Conservation (phyloP, 75 land plant genomes). For the Picea glauca region DNA sequence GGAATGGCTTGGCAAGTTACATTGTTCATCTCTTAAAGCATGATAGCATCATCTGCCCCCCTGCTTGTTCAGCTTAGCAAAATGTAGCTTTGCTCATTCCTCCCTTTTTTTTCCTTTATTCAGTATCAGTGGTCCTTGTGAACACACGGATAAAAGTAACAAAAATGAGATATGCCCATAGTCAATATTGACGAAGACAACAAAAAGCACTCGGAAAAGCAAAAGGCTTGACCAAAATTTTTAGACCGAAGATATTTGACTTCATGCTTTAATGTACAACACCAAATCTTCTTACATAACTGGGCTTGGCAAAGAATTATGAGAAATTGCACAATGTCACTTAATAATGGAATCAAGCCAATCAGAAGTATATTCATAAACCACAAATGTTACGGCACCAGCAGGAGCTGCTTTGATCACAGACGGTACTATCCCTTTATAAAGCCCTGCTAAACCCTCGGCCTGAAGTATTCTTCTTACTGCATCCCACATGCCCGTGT, state of each 20-base stretch:
- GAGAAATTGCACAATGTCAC: conserved; percentile 2
- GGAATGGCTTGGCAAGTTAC: not conserved
- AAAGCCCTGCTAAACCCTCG: conserved; percentile 84
- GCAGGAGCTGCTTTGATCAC: conserved; percentile 94
- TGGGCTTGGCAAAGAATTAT: not conserved
- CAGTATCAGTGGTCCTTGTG: not conserved
- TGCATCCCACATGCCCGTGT: conserved; percentile 77
- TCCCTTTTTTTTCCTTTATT: not conserved
- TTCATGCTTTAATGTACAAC: not conserved
- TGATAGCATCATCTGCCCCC: not conserved
- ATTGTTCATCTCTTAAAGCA: not conserved
- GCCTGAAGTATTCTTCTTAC: conserved; percentile 33
- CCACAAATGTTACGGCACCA: conserved; percentile 92
- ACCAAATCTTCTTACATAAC: conserved; percentile 3
- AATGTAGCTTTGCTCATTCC: not conserved
- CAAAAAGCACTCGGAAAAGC: not conserved
- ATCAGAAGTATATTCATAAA: conserved; percentile 62
- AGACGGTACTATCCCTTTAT: conserved; percentile 90
- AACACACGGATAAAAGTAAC: not conserved
- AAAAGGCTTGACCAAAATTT: not conserved
- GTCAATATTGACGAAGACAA: not conserved
- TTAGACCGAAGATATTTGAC: not conserved
- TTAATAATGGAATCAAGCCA: conserved; percentile 50
- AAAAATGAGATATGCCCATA: not conserved
- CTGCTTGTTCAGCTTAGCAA: not conserved